phyloP scores from a whole-genome alignment of 495 filamentous ascomycete species.

The Cryomyces minteri region DNA sequence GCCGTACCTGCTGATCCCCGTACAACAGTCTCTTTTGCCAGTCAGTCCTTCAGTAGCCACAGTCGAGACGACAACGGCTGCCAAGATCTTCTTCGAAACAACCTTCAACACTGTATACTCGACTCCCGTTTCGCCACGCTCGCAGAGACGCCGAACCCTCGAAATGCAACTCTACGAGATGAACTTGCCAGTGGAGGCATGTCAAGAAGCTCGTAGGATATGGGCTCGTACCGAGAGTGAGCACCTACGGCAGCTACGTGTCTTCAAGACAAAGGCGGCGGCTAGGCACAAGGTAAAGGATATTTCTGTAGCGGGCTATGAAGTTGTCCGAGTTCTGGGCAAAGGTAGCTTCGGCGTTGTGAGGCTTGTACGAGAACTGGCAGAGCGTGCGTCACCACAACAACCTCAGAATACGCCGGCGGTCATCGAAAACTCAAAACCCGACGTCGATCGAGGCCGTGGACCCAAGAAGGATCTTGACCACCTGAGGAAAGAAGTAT shows the following conservation, averaged over 20 bases:
- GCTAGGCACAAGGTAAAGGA: constrained; percentile 18
- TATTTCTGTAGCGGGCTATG: constrained; percentile 48
- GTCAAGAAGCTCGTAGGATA: constrained; percentile 28
- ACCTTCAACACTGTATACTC: constrained; percentile 51
- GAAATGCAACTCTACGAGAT: constrained; percentile 38
- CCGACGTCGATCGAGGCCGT: constrained; percentile 1
- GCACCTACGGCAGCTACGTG: constrained; percentile 55
- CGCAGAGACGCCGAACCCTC: constrained; percentile 45
- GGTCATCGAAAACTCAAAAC: not conserved
- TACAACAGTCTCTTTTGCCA: constrained; percentile 21
- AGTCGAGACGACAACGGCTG: constrained; percentile 55
- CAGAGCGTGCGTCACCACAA: constrained; percentile 3
- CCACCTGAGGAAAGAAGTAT: constrained; percentile 37
- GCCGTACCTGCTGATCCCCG: constrained; percentile 13
- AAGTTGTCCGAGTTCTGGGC: constrained; percentile 68
- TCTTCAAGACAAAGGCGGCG: constrained; percentile 42
- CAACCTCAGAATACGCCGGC: not conserved
- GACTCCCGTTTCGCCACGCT: constrained; percentile 34
- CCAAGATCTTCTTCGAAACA: constrained; percentile 76
- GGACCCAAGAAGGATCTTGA: not conserved
- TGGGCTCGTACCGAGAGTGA: constrained; percentile 53
- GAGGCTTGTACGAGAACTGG: constrained; percentile 52
- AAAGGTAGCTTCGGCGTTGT: constrained; percentile 94
- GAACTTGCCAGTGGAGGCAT: constrained; percentile 36
- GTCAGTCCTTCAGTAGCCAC: constrained; percentile 47